Evolutionary conservation across 2,329 filamentous ascomycete genomes (phyloP), one percentile per base, ranked within the genome.

Genomic region (Nothophaeocryptopus gaeumannii): DNA sequence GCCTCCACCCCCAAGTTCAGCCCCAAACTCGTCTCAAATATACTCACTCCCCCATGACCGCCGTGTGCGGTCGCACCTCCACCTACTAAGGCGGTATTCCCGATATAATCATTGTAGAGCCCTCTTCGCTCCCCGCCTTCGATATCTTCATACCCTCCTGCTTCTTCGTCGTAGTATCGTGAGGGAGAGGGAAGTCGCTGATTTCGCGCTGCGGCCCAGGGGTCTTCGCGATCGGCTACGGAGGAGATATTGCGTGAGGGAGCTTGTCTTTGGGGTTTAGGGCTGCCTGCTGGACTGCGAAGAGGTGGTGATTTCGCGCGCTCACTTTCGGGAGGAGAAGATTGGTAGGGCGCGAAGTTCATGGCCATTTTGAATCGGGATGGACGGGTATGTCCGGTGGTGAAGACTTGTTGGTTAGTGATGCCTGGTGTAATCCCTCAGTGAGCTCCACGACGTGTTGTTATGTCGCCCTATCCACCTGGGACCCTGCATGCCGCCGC

Each of bases 341-440:
- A 92, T 76, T 97, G 93, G 74, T 97, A 99, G 33, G 93, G 93
- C 39, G 93, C 93, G 70, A 97, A 99, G 75, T 96, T 88, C 88
- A 93, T 93, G 48, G 62, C 74, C 58, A 63, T 64, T 37, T 33
- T 58, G 38, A 9, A 14, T 3, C 7, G 20, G 20, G 7, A 4
- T 3, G 20, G 7, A 26, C 20, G 20, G 20, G 20, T 26, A 26
- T 26, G 20, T 26, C 20, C 4, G 20, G 3, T 26, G 4, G 4
- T 26, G 20, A 26, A 7, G 20, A 4, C 7, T 26, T 4, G 20
- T 26, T 26, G 20, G 7, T 26, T 26, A 26, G 20, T 26, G 20
- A 26, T 26, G 20, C 4, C 20, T 26, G 20, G 20, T 26, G 7
- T 26, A 26, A 26, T 26, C 20, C 3, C 20, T 3, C 20, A 26